Evolutionary conservation across 2,329 filamentous ascomycete species (phyloP), one percentile per base, ranked within the genome.

Genomic region (Seiridium cupressi): DNA sequence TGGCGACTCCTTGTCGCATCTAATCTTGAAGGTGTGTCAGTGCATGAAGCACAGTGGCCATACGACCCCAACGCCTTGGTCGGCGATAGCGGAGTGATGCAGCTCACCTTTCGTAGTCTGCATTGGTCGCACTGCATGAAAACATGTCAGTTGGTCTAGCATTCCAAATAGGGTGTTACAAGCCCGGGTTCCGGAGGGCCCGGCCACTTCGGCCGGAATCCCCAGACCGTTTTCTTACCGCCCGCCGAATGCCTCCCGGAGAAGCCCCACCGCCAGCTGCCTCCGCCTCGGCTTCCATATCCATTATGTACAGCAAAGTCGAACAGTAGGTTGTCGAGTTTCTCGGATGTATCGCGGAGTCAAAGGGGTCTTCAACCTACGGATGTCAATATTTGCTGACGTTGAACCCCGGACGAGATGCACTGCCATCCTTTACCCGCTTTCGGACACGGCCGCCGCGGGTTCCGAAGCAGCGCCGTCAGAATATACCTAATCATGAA

Each of bases 1-100:
- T 34, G 84, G 84, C 62, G 78, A 79, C 46, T 83, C 80, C 69
- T 84, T 85, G 68, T 86, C 82, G 67, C 84, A 86, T 51, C 82
- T 81, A 60, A 86, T 84, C 84, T 86, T 36, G 51, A 26, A 10
- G 38, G 59, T 57, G 55, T 18, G 42, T 51, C 46, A 51, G 55
- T 44, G 32, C 44, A 65, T 38, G 36, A 35, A 26, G 7, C 51
- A 6, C n/a, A 32, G 7, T 56, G n/a, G 31, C 36, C 47, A 59
- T 26, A n/a, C 35, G 13, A 46, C 42, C 4, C 26, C 35, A 55
- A 26, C n/a, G 53, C 36, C 58, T 44, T 47, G 47, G 47, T 26
- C 18, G 18, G 18, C 18, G 2, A 2, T 26, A 26, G 18, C 36
- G 36, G 32, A 59, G 64, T 42, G 58, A 26, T 9, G 6, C 34